phyloP scores from a whole-genome alignment of 2,329 filamentous ascomycete genomes.

The Proliferodiscus dingleyae region DNA sequence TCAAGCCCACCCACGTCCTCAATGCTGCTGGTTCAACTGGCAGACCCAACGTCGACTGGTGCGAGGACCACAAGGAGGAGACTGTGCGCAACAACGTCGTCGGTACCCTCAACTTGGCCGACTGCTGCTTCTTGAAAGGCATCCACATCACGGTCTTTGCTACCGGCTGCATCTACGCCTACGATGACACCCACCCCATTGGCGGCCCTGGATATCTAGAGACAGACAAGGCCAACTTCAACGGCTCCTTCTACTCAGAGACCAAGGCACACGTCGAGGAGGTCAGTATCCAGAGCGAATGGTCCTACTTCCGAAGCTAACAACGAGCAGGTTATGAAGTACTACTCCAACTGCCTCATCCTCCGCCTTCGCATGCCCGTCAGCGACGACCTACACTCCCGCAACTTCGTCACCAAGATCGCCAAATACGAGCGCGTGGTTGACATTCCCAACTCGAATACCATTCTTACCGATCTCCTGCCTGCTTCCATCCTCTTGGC shows the following conservation, averaged over 20 bases:
- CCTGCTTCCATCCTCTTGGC: conserved; percentile 56
- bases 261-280: conserved; percentile 63
- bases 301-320: conserved; percentile 6
- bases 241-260: conserved; percentile 62
- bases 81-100: conserved; percentile 65
- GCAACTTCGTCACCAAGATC: conserved; percentile 68
- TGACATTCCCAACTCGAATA: conserved; percentile 65
- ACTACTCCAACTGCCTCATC: conserved; percentile 57
- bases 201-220: conserved; percentile 57
- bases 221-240: conserved; percentile 60
- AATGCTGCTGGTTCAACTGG: conserved; percentile 64
- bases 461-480: conserved; percentile 59
- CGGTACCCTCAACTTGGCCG: conserved; percentile 58
- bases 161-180: conserved; percentile 64
- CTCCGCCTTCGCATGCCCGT: conserved; percentile 66
- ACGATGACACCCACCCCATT: conserved; percentile 56
- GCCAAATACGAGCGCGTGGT: conserved; percentile 59
- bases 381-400: conserved; percentile 59
- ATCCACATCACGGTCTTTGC: conserved; percentile 63
- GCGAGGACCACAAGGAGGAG: conserved; percentile 63
- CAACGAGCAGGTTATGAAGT: conserved; percentile 50
- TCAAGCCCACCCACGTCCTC: conserved; percentile 62
- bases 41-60: conserved; percentile 66
- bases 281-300: conserved; percentile 35
- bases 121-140: conserved; percentile 52